Evolutionary conservation across 805 yeast genomes (phyloP), one percentile per base, ranked within the genome.

Genomic region (Peterozyma toletana): DNA sequence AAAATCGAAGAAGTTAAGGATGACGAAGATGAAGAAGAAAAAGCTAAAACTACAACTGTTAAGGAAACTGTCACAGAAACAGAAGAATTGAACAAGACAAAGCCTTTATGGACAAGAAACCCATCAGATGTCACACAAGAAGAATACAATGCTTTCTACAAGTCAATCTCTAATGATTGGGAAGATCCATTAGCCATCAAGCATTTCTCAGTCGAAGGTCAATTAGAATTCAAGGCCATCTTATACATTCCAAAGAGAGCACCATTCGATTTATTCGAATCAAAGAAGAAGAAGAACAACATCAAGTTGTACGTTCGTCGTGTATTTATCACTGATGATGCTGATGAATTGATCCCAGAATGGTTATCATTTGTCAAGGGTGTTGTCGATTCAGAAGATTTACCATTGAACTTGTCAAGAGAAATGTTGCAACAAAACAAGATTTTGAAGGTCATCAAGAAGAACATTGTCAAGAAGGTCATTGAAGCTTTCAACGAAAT

Each of bases 171-270:
- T 46, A 93, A 93, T 73, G 99, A 93, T 73, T 93, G 99, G 99
- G 99, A 93, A 77, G 99, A 93, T 68, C 99, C 96, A 73, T 81
- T 93, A 67, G 97, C 97, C 56, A 98, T 93, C 57, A 93, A 93
- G 81, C 99, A 93, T 76, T 93, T 93, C 80, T 87, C 96, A 42
- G 99, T 93, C 63, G 99, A 93, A 78, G 99, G 99, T 79, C 99
- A 93, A 78, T 81, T 93, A 62, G 99, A 93, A 78, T 93, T 93
- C 83, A 90, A 84, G 77, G 98, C 99, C 53, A 93, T 93, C 64
- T 77, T 93, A 61, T 93, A 88, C 64, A 80, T 93, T 73, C 99
- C 99, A 72, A 87, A 86, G 79, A 89, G 99, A 78, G 97, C 99
- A 60, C 99, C 99, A 71, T 87, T 93, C 64, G 99, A 93, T 67